Evolutionary conservation across 805 yeast species (phyloP), one percentile per base, ranked within the genome.

Genomic region (Sugiyamaella marilandica): DNA sequence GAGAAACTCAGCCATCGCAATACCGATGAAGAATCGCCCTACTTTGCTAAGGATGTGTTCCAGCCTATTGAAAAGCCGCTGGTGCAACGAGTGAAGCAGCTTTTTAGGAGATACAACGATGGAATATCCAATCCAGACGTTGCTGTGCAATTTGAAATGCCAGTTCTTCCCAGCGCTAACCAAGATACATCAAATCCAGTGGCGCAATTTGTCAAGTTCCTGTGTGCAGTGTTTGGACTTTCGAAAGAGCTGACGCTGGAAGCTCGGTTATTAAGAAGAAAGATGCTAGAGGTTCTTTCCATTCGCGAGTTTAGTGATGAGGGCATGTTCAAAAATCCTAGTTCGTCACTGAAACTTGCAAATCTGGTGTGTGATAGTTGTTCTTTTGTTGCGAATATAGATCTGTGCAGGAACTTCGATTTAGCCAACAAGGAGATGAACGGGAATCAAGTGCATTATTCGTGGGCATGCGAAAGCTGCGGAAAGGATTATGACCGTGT

Each of bases 281-380:
- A 85, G 51, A 70, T 95, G 55, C 74, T 94, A 35, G 75, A 78
- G 1, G 67, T 86, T 4, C 80, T 95, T 59, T 95, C 90, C 31
- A 78, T 91, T 37, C 82, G 85, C 55, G 99, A 94, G 65, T 94
- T 94, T 69, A 83, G 88, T 57, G 78, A 78, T 2, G 87, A 82
- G 53, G 87, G 92, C 0, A 73, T 73, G 14, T 91, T 90, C 68
- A 69, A 66, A 39, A 82, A 89, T 63, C 97, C 97, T 13, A 79
- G 94, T 48, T 74, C 87, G 0, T 78, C 87, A 0, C 73, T 94
- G 55, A 70, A 75, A 34, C 67, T 94, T 2, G 78, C 84, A 1
- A 84, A 83, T 43, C 77, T 90, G 5, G 73, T 85, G 5, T 94
- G 99, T 71, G 85, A 81, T 55, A 78, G 83, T 60, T 94, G 99